Evolutionary conservation across 257 asterid species (phyloP).

Genomic region (Eucommia ulmoides): DNA sequence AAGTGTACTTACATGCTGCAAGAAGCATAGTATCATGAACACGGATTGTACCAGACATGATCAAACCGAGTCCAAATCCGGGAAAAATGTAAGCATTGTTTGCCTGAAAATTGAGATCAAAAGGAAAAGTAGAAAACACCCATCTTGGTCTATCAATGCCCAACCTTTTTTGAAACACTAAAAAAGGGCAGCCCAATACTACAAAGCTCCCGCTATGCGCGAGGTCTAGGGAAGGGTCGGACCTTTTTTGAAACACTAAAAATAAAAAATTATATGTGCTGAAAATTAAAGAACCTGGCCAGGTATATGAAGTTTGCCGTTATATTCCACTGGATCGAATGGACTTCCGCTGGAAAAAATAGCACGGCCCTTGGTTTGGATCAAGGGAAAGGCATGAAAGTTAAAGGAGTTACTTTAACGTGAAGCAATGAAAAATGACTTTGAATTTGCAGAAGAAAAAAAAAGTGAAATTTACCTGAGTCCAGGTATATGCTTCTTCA

Average conservation of each 20-base stretch:
- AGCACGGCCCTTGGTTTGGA: constrained; percentile 54
- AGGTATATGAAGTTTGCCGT: constrained; percentile 49
- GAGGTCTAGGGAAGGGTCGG: no score
- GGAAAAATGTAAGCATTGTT: constrained; percentile 95
- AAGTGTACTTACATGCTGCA: constrained; percentile 74
- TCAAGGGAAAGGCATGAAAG: constrained; percentile 6
- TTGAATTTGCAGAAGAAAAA: background rate
- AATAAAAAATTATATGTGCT: no score
- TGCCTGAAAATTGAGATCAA: no score
- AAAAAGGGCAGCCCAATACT: no score
- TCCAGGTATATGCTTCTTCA: constrained; percentile 89
- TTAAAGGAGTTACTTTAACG: constrained; percentile 2
- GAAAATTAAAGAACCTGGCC: no score
- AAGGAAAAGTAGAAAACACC: no score
- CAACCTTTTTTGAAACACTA: no score
- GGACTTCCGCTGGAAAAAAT: constrained; percentile 94
- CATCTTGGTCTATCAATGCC: no score
- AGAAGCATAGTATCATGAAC: constrained; percentile 96
- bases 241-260: no score
- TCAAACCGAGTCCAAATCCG: constrained; percentile 86
- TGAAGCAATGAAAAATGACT: background rate
- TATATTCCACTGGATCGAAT: constrained; percentile 56
- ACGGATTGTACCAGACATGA: constrained; percentile 82
- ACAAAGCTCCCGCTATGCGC: no score
- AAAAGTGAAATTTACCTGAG: constrained; percentile 33